phyloP scores from a whole-genome alignment of 2,329 filamentous ascomycete species.

The Aspergillus puulaauensis region DNA sequence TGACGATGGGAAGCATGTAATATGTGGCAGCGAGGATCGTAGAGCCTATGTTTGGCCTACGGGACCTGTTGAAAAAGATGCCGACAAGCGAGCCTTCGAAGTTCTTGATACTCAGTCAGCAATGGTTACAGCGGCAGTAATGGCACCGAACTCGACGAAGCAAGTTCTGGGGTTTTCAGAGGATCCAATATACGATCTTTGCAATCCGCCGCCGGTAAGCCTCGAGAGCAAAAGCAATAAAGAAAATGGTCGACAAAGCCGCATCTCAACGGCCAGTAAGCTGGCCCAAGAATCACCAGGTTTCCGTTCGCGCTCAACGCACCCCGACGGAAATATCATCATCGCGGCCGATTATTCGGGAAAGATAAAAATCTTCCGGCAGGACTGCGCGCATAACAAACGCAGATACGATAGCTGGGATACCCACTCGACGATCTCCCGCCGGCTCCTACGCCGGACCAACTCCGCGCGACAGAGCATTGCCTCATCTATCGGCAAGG shows the following conservation, averaged over 20 bases:
- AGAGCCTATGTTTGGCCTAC: conserved; percentile 88
- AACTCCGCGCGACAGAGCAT: conserved; percentile 57
- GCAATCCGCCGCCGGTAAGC: conserved; percentile 88
- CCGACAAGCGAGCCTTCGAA: conserved; percentile 80
- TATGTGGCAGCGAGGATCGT: conserved; percentile 89
- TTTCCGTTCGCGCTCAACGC: conserved; percentile 73
- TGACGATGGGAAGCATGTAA: conserved; percentile 80
- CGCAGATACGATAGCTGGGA: conserved; percentile 77
- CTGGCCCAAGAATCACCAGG: conserved; percentile 68
- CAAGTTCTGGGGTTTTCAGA: conserved; percentile 76
- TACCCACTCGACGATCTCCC: conserved; percentile 72
- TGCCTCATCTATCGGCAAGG: conserved; percentile 46
- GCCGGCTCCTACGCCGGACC: conserved; percentile 57
- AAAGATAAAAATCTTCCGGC: conserved; percentile 88
- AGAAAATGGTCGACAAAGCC: conserved; percentile 16
- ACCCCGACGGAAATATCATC: conserved; percentile 83
- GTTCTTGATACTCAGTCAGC: conserved; percentile 87
- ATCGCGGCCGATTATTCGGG: conserved; percentile 87
- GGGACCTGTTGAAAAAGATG: conserved; percentile 61
- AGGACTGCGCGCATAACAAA: conserved; percentile 86
- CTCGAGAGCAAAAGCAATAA: conserved; percentile 63
- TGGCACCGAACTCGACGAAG: conserved; percentile 77
- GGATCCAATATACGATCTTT: conserved; percentile 93
- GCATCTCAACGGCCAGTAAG: conserved; percentile 36
- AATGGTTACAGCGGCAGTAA: conserved; percentile 83